A percentile compares a stretch with the other conserved stretches of the same genome.
Evolutionary conservation across 129 eudicot genomes (phyloP).

Genomic region (Centrapalus pauciflorus): DNA sequence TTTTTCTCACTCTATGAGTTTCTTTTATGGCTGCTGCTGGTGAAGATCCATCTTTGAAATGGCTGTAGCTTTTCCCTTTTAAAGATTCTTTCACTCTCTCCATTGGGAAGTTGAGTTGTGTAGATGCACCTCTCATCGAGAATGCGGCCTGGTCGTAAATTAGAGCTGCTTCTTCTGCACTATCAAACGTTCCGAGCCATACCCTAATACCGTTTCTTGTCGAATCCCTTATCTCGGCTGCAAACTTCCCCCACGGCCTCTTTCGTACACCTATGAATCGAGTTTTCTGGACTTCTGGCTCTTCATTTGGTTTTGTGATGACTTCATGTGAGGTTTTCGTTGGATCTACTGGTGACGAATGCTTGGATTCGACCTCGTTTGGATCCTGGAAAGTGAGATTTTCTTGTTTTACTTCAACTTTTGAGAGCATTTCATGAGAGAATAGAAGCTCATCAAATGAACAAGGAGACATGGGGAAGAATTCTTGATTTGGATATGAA

Average conservation of each 20-base stretch:
- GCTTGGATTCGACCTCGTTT: background rate
- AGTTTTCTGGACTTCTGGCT: slow-evolving; percentile 14
- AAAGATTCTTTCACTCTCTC: slow-evolving; percentile 36
- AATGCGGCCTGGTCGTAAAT: slow-evolving; percentile 37
- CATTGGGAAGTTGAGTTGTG: slow-evolving; percentile 29
- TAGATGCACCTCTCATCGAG: slow-evolving; percentile 29
- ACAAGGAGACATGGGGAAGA: slow-evolving; percentile 15
- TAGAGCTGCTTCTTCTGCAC: slow-evolving; percentile 34
- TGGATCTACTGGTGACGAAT: slow-evolving; percentile 7
- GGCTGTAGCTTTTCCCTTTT: slow-evolving; percentile 16
- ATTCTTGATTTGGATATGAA: slow-evolving; percentile 13
- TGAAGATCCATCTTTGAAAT: slow-evolving; percentile 21
- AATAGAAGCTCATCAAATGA: slow-evolving; percentile 30
- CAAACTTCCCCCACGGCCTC: slow-evolving; percentile 36
- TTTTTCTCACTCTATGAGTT: slow-evolving; percentile 28
- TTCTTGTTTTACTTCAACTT: slow-evolving; percentile 18
- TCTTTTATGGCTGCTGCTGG: slow-evolving; percentile 37
- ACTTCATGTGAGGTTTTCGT: background rate
- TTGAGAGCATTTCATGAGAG: slow-evolving; percentile 9
- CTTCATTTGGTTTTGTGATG: slow-evolving; percentile 1
- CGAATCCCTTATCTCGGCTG: slow-evolving; percentile 36
- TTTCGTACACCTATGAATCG: slow-evolving; percentile 32
- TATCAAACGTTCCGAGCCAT: slow-evolving; percentile 35
- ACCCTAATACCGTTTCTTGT: slow-evolving; percentile 39
- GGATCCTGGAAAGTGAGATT: background rate